These are phyloP conservation scores for Balakata baccata DNA, from an alignment of 345 rosid genomes.

Conservation along the genomic window DNA sequence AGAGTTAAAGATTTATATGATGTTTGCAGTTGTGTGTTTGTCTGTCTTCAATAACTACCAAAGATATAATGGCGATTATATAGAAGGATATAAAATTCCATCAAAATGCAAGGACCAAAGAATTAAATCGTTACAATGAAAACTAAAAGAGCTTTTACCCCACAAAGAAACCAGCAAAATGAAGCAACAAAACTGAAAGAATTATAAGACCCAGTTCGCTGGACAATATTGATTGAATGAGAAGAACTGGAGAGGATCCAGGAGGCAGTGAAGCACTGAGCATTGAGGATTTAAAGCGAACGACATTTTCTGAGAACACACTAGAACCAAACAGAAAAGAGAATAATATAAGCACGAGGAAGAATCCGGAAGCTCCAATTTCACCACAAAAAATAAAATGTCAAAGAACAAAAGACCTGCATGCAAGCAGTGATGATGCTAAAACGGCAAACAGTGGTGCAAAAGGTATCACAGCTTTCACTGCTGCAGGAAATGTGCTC, in stretches of 20 bases:
- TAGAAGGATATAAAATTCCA: not conserved
- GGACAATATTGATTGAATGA: conserved; percentile 32
- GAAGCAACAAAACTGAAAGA: conserved; percentile 50
- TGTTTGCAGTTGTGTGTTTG: not conserved
- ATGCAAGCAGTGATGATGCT: conserved; percentile 53
- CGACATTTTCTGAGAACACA: conserved; percentile 57
- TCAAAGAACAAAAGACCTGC: conserved; percentile 42
- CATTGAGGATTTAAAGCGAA: conserved; percentile 48
- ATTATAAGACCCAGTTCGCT: conserved; percentile 50
- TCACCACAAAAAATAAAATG: not conserved
- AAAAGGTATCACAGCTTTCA: conserved; percentile 48
- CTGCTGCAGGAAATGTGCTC: conserved; percentile 45
- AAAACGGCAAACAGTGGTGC: conserved; percentile 61
- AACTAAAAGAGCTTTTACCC: conserved; percentile 39
- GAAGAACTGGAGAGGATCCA: conserved; percentile 30
- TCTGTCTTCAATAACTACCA: not conserved
- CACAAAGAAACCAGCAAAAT: conserved; percentile 57
- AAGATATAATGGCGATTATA: not conserved
- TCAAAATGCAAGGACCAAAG: not conserved
- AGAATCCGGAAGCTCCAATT: not conserved
- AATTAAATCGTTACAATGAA: not conserved
- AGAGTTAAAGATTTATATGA: not conserved
- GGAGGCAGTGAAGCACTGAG: conserved; percentile 33
- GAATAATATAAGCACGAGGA: not conserved
- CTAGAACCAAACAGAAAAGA: conserved; percentile 24